Evolutionary conservation across 2,329 filamentous ascomycete genomes (phyloP).

Genomic region (Xylariaceae sp.): DNA sequence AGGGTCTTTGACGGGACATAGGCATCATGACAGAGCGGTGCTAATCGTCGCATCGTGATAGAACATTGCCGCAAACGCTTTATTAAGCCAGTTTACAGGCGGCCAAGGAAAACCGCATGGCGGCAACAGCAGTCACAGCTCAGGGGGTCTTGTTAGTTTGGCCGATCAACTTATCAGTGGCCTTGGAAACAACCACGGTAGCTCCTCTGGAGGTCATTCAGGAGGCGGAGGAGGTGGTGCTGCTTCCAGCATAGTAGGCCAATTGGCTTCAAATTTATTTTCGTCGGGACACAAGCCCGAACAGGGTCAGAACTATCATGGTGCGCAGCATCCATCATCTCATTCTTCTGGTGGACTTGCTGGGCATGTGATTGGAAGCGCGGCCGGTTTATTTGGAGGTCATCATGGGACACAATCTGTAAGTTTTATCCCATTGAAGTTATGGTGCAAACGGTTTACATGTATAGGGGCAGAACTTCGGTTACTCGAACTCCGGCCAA

Average conservation of each 20-base stretch:
- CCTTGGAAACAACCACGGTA: constrained; percentile 26
- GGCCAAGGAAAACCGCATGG: constrained; percentile 39
- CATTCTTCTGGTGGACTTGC: constrained; percentile 45
- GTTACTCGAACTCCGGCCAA: constrained; percentile 54
- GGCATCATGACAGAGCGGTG: constrained; percentile 19
- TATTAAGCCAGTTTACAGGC: constrained; percentile 43
- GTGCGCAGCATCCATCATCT: constrained; percentile 26
- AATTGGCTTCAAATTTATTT: constrained; percentile 52
- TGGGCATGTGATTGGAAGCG: constrained; percentile 50
- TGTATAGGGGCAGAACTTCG: constrained; percentile 51
- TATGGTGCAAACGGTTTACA: constrained; percentile 7
- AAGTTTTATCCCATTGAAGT: constrained; percentile 20
- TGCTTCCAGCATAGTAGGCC: constrained; percentile 50
- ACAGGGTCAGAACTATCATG: constrained; percentile 32
- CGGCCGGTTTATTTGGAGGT: constrained; percentile 48
- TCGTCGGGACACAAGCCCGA: constrained; percentile 45
- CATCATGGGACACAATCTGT: constrained; percentile 39
- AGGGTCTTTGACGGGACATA: constrained; percentile 9
- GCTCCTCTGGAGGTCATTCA: constrained; percentile 24
- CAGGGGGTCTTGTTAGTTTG: constrained; percentile 41
- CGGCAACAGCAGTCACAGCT: constrained; percentile 29
- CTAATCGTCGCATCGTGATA: constrained; percentile 31
- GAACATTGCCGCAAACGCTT: constrained; percentile 57
- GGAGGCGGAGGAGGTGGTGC: constrained; percentile 23
- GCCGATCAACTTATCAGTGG: constrained; percentile 41